Evolutionary conservation across 225 moss, liverwort and hornwort species (phyloP), one percentile per base, ranked within the genome.

Genomic region (Thuidium tamariscinum): DNA sequence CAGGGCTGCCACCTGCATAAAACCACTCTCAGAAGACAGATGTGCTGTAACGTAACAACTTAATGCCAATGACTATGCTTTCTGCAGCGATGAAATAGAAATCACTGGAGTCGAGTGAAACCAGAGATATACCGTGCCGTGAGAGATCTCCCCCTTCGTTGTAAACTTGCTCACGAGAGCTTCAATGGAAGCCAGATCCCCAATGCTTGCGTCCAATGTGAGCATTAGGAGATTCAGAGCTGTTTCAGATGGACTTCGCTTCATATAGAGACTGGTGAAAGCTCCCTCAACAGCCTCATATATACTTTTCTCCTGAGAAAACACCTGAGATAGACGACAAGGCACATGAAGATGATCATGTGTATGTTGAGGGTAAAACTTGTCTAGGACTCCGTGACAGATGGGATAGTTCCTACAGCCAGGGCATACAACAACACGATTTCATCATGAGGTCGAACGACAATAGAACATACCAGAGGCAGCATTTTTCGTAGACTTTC

Each of bases 111-210:
- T 78, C 55, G 62, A 83, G 44, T 39, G 51, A 86, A 88, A 85
- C 36, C 86, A 86, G 80, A 88, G 46, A 71, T 85, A 76, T 95
- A 99, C 98, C 96, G 91, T 94, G 94, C 93, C 94, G 61, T 91
- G 89, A 82, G 94, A 91, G 82, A 99, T 94, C 75, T 95, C 91
- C 60, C 92, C 93, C 77, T 91, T 93, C 36, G 48, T 65, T 85
- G 95, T 91, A 88, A 94, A 95, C 75, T 93, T 96, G 88, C 91
- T 94, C 80, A 99, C 93, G 63, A 99, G 94, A 87, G 93, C 99
- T 88, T 99, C 99, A 82, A 99, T 93, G 48, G 97, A 97, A 81
- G 97, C 95, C 74, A 99, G 91, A 90, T 99, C 99, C 77, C 96
- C 97, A 81, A 99, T 93, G 83, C 93, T 96, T 76, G 95, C 96